These are phyloP conservation scores for Penicillium verrucosum DNA, from an alignment of 2,329 filamentous ascomycete species.

Conservation along the genomic window DNA sequence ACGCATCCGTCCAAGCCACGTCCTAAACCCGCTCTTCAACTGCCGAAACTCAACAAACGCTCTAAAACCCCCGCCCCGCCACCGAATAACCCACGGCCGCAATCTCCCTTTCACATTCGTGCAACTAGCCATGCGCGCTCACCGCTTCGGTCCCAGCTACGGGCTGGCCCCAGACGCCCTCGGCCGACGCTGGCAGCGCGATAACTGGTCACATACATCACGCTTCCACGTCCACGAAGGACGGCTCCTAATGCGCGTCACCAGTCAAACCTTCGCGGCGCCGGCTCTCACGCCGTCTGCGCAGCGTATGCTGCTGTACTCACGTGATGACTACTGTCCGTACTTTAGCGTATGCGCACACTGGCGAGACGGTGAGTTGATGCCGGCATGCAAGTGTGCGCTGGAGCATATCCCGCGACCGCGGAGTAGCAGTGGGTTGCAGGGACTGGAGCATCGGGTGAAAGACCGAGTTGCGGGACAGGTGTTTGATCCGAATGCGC, in stretches of 20 bases:
- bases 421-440: constrained; percentile 38
- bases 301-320: constrained; percentile 57
- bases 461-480: constrained; percentile 32
- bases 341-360: constrained; percentile 63
- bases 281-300: constrained; percentile 51
- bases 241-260: constrained; percentile 57
- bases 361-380: constrained; percentile 60
- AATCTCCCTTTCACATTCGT: constrained; percentile 58
- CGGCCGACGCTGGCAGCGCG: constrained; percentile 53
- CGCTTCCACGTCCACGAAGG: constrained; percentile 54
- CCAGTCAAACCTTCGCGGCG: constrained; percentile 53
- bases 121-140: constrained; percentile 54
- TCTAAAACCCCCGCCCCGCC: constrained; percentile 48
- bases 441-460: constrained; percentile 42
- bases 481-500: constrained; percentile 41
- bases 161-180: constrained; percentile 50
- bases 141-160: constrained; percentile 47
- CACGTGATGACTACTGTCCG: constrained; percentile 58
- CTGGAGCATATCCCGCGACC: constrained; percentile 55
- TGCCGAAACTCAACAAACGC: constrained; percentile 54
- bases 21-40: constrained; percentile 56
- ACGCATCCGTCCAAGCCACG: constrained; percentile 51
- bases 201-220: constrained; percentile 55
- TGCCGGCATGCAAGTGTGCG: constrained; percentile 60
- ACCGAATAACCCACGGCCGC: constrained; percentile 54